Evolutionary conservation across 208 protist species (phyloP), one percentile per base, ranked within the genome.

Genomic region (Trypanosoma congolense): DNA sequence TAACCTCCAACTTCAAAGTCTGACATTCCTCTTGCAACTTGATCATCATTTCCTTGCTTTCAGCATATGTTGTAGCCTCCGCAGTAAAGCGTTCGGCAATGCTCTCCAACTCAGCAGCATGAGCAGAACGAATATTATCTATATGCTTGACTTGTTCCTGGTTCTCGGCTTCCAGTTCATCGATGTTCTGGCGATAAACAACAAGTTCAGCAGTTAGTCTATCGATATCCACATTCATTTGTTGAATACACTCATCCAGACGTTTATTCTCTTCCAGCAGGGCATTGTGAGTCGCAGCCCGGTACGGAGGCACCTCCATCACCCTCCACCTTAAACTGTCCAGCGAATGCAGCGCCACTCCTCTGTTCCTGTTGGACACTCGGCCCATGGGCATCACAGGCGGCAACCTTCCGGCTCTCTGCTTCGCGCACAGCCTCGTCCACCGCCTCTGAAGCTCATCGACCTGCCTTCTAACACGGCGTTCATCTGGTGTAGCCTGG

Each of bases 131-230:
- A 25, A 93, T 55, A 25, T 54, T 51, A 52, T 93, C 87, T 44
- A 91, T 87, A 55, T 93, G 70, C 54, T 77, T 79, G 35, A 90
- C 69, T 46, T 87, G 81, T 44, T 91, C 83, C 51, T 91, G 83
- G 50, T 90, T 90, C 55, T 91, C 83, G 22, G 76, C 43, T 70
- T 94, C 83, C 8, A 91, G 56, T 22, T 91, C 80, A 31, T 63
- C 59, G 44, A 94, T 91, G 1, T 78, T 91, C 56, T 94, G 77
- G 24, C 81, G 83, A 51, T 91, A 90, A 36, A 93, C 88, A 22
- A 85, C 58, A 55, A 93, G 90, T 51, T 93, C 87, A 22, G 83
- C 87, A 70, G 87, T 93, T 50, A 83, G 65, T 73, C 87, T 86
- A 43, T 93, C 82, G 28, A 86, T 43, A 38, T 93, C 82, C 54